Evolutionary conservation across 1,284 basidiomycete species (phyloP).

Genomic region (Kwoniella shivajii): DNA sequence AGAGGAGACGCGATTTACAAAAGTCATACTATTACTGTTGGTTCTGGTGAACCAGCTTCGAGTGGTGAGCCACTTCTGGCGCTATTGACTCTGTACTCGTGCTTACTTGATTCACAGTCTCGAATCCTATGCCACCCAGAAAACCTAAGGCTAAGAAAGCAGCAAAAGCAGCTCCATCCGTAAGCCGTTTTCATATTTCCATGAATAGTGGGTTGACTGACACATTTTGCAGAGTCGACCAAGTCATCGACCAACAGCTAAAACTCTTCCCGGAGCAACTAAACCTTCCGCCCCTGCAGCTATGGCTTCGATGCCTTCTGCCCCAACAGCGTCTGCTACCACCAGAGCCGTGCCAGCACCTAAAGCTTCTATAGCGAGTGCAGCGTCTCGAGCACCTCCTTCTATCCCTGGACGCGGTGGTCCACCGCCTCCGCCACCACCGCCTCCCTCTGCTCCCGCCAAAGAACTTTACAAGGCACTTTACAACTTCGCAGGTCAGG

Average conservation of each 20-base stretch:
- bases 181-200: conserved; percentile 15
- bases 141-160: conserved; percentile 63
- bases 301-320: conserved; percentile 29
- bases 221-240: conserved; percentile 32
- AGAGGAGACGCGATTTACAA: conserved; percentile 87
- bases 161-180: conserved; percentile 45
- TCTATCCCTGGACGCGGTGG: conserved; percentile 34
- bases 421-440: conserved; percentile 64
- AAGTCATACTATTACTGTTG: conserved; percentile 85
- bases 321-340: conserved; percentile 38
- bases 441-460: conserved; percentile 63
- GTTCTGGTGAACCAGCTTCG: conserved; percentile 79
- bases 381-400: conserved; percentile 53
- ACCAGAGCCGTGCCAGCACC: conserved; percentile 20
- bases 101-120: conserved; percentile 54
- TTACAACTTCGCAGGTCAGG: conserved; percentile 84
- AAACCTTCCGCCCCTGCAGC: conserved; percentile 51
- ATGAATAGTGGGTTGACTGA: not conserved
- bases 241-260: conserved; percentile 47
- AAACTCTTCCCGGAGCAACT: conserved; percentile 48
- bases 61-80: conserved; percentile 57
- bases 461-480: conserved; percentile 81
- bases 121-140: conserved; percentile 79
- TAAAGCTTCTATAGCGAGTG: conserved; percentile 22
- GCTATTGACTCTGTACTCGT: not conserved